Evolutionary conservation across 805 yeast genomes (phyloP).

Genomic region (Naumovozyma dairenensis): DNA sequence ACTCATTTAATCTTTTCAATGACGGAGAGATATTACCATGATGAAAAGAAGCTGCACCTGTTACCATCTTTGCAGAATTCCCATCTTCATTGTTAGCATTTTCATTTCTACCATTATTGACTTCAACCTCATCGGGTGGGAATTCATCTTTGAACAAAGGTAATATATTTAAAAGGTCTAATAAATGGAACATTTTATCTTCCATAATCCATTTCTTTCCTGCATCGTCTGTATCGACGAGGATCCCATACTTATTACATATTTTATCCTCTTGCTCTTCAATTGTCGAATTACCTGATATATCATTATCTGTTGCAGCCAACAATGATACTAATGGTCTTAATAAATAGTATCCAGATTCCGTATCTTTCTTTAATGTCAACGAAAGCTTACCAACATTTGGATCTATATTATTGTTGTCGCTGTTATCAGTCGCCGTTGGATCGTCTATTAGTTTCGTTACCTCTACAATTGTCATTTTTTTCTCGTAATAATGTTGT

Average conservation of each 20-base stretch:
- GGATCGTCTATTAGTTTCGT: conserved; percentile 9
- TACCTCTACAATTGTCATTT: conserved; percentile 14
- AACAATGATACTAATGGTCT: conserved; percentile 19
- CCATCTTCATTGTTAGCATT: background rate
- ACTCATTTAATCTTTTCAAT: conserved; percentile 4
- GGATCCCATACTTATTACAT: conserved; percentile 18
- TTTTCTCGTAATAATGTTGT: background rate
- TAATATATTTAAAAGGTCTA: conserved; percentile 13
- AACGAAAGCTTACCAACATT: too few relatives aligned
- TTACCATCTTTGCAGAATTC: conserved; percentile 1
- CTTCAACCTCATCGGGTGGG: conserved; percentile 6
- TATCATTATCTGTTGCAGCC: conserved; percentile 1
- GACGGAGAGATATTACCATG: too few relatives aligned
- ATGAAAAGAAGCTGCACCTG: conserved; percentile 6
- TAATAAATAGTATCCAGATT: conserved; percentile 19
- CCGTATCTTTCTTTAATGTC: conserved; percentile 15
- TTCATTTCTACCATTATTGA: background rate
- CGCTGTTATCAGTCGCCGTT: conserved; percentile 3
- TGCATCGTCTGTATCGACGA: conserved; percentile 20
- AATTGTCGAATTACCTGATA: conserved; percentile 1
- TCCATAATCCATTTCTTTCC: conserved; percentile 25
- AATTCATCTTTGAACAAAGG: conserved; percentile 14
- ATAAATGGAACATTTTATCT: conserved; percentile 18
- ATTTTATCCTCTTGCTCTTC: conserved; percentile 10
- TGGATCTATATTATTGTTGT: too few relatives aligned